These are phyloP conservation scores for Citeromyces siamensis DNA, from an alignment of 1,139 yeast genomes.

Conservation along the genomic window DNA sequence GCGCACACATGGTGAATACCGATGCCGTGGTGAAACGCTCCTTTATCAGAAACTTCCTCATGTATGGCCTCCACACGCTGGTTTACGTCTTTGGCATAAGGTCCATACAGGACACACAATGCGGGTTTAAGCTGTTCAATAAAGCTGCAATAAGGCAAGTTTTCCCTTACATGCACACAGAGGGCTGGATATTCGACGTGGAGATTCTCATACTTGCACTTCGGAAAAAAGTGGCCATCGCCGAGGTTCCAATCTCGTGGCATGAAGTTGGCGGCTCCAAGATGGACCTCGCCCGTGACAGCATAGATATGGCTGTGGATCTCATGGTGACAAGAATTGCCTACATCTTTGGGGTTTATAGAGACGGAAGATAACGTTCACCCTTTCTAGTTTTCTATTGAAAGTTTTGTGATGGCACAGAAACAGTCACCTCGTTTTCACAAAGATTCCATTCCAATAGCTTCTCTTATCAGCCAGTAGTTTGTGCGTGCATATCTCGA, in stretches of 20 bases:
- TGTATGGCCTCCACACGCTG: constrained; percentile 85
- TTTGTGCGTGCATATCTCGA: too few relatives aligned
- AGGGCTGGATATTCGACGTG: constrained; percentile 97
- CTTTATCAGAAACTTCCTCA: constrained; percentile 74
- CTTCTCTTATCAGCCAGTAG: too few relatives aligned
- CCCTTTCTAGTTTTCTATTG: too few relatives aligned
- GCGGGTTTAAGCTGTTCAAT: constrained; percentile 92
- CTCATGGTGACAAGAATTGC: constrained; percentile 85
- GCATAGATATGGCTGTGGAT: constrained; percentile 92
- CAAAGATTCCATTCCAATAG: too few relatives aligned
- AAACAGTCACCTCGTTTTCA: too few relatives aligned
- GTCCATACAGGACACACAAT: constrained; percentile 83
- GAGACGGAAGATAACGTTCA: too few relatives aligned
- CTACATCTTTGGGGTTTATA: constrained; percentile 73
- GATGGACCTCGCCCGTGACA: constrained; percentile 83
- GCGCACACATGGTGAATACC: constrained; percentile 94
- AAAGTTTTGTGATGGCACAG: too few relatives aligned
- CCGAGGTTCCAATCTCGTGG: constrained; percentile 87
- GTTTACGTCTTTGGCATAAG: constrained; percentile 85
- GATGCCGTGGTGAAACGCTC: constrained; percentile 95
- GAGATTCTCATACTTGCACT: constrained; percentile 77
- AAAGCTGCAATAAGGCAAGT: constrained; percentile 48
- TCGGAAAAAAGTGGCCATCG: constrained; percentile 50
- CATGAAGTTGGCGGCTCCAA: constrained; percentile 95
- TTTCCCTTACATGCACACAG: constrained; percentile 91